Percentiles rank a stretch among this genome's conserved stretches.
Conservation (phyloP, 768 basidiomycete species). For the Aureoboletus auriporus region DNA sequence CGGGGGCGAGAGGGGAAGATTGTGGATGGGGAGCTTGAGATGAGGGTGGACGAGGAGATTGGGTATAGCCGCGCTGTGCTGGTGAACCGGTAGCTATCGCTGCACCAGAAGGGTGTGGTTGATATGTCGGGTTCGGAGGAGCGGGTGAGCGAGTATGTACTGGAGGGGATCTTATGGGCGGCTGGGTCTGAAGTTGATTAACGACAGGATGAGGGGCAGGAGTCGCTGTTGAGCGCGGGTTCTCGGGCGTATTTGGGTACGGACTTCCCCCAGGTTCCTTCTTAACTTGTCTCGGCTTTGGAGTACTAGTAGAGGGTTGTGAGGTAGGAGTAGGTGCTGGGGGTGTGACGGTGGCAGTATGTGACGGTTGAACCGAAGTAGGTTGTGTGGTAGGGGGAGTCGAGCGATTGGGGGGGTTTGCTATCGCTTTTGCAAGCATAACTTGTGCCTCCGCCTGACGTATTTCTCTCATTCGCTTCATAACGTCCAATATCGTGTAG, state of each 20-base stretch:
- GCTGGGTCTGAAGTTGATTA: constrained; percentile 31
- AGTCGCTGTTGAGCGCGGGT: constrained; percentile 27
- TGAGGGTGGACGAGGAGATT: constrained; percentile 32
- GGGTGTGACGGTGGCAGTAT: constrained; percentile 21
- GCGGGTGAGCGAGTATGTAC: constrained; percentile 27
- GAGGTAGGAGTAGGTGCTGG: constrained; percentile 22
- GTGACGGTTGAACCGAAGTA: constrained; percentile 33
- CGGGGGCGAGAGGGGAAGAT: constrained; percentile 27
- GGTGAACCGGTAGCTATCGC: constrained; percentile 25
- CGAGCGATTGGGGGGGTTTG: constrained; percentile 28
- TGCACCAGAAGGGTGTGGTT: constrained; percentile 15
- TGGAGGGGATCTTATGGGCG: constrained; percentile 26
- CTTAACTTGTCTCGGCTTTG: constrained; percentile 25
- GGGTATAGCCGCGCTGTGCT: constrained; percentile 32
- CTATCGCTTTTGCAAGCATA: constrained; percentile 22
- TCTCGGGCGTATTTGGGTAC: constrained; percentile 26
- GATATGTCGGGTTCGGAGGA: constrained; percentile 17
- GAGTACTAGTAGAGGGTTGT: constrained; percentile 26
- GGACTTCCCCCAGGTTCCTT: constrained; percentile 28
- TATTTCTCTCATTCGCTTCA: constrained; percentile 30
- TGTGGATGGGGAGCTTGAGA: constrained; percentile 27
- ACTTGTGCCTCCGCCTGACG: constrained; percentile 24
- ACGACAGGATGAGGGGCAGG: constrained; percentile 30
- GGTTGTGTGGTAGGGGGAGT: constrained; percentile 31
- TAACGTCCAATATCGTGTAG: constrained; percentile 55